Conservation (phyloP, 2,329 filamentous ascomycete species). For the Cylindrodendrum hubeiense region DNA sequence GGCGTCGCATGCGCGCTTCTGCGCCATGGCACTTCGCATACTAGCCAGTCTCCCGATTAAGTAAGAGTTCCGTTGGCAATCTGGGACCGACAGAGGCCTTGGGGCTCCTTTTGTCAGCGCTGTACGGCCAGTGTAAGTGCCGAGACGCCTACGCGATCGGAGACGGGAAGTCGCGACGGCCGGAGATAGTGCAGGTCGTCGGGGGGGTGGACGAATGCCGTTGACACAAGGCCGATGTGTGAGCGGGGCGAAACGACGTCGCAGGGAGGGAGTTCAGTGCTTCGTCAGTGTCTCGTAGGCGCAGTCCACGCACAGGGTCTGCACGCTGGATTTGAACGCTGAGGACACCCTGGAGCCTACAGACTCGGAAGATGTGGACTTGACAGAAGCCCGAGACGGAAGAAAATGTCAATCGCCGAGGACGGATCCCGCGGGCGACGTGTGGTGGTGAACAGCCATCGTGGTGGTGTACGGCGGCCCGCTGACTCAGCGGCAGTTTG, state of each 20-base stretch:
- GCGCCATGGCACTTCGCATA: background rate
- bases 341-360: background rate
- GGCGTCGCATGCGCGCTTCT: constrained; percentile 11
- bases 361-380: constrained; percentile 7
- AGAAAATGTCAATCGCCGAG: background rate
- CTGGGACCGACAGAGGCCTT: background rate
- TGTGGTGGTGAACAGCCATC: background rate
- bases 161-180: background rate
- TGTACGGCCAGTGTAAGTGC: background rate
- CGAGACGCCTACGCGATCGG: background rate
- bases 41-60: background rate
- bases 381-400: constrained; percentile 9
- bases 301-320: background rate
- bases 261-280: background rate
- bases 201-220: background rate
- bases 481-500: constrained; percentile 24
- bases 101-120: background rate
- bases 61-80: background rate
- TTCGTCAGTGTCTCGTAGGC: background rate
- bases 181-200: background rate
- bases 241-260: no score
- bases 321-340: background rate
- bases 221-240: background rate
- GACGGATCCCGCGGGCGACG: constrained; percentile 4
- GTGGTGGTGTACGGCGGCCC: background rate